phyloP scores from a whole-genome alignment of 768 basidiomycete genomes.

The Mycena belliarum region DNA sequence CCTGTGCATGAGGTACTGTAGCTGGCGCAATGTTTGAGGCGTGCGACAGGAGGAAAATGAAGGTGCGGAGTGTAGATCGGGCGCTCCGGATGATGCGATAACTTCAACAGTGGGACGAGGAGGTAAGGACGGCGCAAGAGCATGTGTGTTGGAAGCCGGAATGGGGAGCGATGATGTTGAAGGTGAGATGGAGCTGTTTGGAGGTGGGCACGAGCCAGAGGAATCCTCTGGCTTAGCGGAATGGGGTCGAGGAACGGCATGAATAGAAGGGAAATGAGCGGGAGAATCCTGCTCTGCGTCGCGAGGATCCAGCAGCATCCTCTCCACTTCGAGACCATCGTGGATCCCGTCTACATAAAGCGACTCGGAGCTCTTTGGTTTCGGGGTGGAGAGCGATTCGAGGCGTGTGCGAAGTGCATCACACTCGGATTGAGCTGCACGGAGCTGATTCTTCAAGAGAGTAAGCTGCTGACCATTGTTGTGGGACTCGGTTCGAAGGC shows the following conservation, averaged over 20 bases:
- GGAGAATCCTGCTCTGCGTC: neutral
- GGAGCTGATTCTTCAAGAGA: slow-evolving; percentile 27
- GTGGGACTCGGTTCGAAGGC: slow-evolving; percentile 33
- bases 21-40: slow-evolving; percentile 40
- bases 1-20: slow-evolving; percentile 43
- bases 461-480: slow-evolving; percentile 31
- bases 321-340: slow-evolving; percentile 11
- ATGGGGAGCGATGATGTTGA: too few species aligned
- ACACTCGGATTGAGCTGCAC: slow-evolving; percentile 23
- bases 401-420: slow-evolving; percentile 26
- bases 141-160: neutral
- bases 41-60: slow-evolving; percentile 19
- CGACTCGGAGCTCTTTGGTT: neutral
- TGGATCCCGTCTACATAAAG: neutral
- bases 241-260: neutral
- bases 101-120: slow-evolving; percentile 16
- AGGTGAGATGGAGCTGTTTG: neutral
- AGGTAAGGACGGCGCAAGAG: neutral
- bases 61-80: neutral
- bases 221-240: neutral
- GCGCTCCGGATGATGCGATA: slow-evolving; percentile 13
- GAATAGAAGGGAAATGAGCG: neutral
- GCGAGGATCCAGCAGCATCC: slow-evolving; percentile 13
- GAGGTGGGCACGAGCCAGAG: neutral
- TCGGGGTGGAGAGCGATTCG: neutral